phyloP scores from a whole-genome alignment of 352 stramenopile genomes.

The Pythium myriotylum region DNA sequence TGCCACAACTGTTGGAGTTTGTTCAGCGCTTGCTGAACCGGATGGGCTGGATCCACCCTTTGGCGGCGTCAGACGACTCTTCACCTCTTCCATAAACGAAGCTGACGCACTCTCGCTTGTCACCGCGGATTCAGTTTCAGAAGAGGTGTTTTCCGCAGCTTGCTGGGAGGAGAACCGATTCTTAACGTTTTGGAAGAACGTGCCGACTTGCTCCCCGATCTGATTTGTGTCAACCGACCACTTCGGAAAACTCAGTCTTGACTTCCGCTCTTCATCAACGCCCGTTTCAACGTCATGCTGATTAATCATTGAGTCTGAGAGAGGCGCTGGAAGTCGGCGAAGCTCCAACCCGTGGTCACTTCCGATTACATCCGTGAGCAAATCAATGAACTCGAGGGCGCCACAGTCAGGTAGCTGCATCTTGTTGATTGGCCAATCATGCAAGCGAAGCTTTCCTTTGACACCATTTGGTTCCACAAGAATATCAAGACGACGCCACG shows the following conservation, averaged over 20 bases:
- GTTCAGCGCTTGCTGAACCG: no score
- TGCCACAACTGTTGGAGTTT: no score
- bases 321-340: constrained; percentile 8
- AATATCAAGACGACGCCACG: constrained; percentile 69
- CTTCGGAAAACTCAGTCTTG: constrained; percentile 24
- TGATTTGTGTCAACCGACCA: constrained; percentile 25
- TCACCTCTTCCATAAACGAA: constrained; percentile 20
- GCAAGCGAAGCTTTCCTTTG: constrained; percentile 72
- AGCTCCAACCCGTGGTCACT: constrained; percentile 54
- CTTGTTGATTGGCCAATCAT: constrained; percentile 83
- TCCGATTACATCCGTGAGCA: constrained; percentile 71
- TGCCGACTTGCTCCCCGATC: constrained; percentile 29
- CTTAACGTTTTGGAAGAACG: constrained; percentile 30
- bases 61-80: constrained; percentile 5
- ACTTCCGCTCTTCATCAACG: constrained; percentile 22
- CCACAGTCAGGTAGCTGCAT: constrained; percentile 67
- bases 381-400: constrained; percentile 71
- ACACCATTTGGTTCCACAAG: constrained; percentile 62
- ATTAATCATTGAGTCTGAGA: constrained; percentile 2
- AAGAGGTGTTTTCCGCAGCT: not conserved
- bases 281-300: constrained; percentile 11
- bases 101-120: not conserved
- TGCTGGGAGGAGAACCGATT: constrained; percentile 8
- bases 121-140: not conserved
- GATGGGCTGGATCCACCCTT: not conserved